phyloP scores from a whole-genome alignment of 2,329 filamentous ascomycete species.

The Fusarium praegraminearum region DNA sequence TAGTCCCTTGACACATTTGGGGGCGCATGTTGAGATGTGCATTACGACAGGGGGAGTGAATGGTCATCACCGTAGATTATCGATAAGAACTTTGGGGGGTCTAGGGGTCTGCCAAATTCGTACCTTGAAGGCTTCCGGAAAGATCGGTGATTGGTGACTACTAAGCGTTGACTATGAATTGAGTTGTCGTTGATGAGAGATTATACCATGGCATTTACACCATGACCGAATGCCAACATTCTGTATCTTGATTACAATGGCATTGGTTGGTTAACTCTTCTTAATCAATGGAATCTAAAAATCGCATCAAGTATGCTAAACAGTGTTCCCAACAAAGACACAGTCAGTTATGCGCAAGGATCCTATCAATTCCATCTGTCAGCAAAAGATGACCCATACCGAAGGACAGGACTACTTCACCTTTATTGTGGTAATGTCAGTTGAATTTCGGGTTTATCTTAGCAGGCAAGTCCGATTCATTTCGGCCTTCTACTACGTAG shows the following conservation, averaged over 20 bases:
- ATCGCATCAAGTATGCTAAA: conserved; percentile 17
- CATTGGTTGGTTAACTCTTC: conserved; percentile 20
- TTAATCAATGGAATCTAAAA: conserved; percentile 12
- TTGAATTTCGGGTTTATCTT: conserved; percentile 1
- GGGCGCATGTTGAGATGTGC: conserved; percentile 26
- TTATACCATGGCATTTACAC: conserved; percentile 41
- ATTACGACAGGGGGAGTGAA: conserved; percentile 14
- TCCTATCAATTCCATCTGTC: conserved; percentile 15
- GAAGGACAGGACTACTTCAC: neutral
- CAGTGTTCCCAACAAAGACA: conserved; percentile 23
- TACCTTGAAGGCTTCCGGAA: conserved; percentile 37
- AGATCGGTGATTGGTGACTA: conserved; percentile 34
- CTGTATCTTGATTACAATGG: conserved; percentile 31
- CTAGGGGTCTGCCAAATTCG: neutral
- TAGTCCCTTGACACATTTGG: conserved; percentile 25
- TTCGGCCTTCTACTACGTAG: neutral
- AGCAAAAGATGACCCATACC: conserved; percentile 4
- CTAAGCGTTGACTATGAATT: conserved; percentile 23
- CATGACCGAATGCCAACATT: conserved; percentile 41
- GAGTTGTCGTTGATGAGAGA: conserved; percentile 27
- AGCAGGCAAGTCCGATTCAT: neutral
- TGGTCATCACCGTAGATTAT: conserved; percentile 32
- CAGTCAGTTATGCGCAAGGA: conserved; percentile 4
- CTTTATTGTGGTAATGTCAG: neutral
- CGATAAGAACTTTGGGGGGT: conserved; percentile 39